Conservation (phyloP, 2,329 filamentous ascomycete species). For the Emydomyces testavorans region DNA sequence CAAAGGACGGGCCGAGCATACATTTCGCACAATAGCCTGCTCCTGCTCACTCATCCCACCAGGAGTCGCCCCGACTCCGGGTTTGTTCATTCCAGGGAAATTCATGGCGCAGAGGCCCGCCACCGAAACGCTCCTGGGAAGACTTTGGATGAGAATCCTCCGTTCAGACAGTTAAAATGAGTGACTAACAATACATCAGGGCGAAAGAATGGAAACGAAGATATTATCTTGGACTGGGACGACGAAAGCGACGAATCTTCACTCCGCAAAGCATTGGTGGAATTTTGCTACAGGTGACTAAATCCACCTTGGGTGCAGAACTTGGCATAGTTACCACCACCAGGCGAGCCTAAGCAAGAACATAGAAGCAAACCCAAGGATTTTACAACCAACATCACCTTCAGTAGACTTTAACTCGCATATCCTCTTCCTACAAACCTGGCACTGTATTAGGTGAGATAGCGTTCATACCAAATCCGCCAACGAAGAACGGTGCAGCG, state of each 20-base stretch:
- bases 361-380: no score
- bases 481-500: no score
- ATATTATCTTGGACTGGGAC: background rate
- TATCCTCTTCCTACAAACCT: no score
- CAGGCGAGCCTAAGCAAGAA: no score
- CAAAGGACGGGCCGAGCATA: slow-evolving; percentile 18
- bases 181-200: slow-evolving; percentile 1
- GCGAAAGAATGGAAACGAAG: background rate
- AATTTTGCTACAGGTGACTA: background rate
- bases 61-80: slow-evolving; percentile 21
- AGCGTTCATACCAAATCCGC: no score
- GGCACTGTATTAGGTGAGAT: no score
- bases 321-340: background rate
- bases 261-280: background rate
- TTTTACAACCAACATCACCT: no score
- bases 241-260: background rate
- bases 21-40: slow-evolving; percentile 38
- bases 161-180: background rate
- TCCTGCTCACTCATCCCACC: slow-evolving; percentile 39
- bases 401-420: no score
- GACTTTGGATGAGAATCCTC: background rate
- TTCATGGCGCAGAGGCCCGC: slow-evolving; percentile 23
- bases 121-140: background rate
- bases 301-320: background rate
- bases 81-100: slow-evolving; percentile 26